Evolutionary conservation across 805 yeast species (phyloP).

Genomic region (Candida qinlingensis): DNA sequence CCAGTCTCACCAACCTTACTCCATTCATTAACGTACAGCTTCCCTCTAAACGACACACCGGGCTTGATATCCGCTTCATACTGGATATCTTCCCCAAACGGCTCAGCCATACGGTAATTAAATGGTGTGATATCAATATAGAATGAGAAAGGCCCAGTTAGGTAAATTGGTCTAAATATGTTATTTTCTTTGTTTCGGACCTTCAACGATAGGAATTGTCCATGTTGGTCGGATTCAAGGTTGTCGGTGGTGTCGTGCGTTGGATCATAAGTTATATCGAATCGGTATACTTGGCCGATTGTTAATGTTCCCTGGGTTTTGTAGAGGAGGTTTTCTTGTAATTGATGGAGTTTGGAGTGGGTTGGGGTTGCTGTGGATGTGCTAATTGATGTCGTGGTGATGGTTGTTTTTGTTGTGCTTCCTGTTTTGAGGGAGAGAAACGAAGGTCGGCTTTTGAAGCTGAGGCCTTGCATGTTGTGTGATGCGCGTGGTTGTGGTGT

Average conservation of each 20-base stretch:
- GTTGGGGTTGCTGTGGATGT: too few species aligned
- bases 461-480: too few species aligned
- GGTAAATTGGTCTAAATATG: slow-evolving; percentile 72
- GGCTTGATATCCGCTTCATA: slow-evolving; percentile 60
- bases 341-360: too few species aligned
- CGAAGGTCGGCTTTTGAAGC: too few species aligned
- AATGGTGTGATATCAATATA: slow-evolving; percentile 76
- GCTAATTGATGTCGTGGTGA: too few species aligned
- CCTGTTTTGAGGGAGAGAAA: too few species aligned
- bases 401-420: too few species aligned
- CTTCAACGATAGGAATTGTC: slow-evolving; percentile 37
- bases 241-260: neutral
- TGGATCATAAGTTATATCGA: slow-evolving; percentile 3
- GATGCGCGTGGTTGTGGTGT: too few species aligned
- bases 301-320: neutral
- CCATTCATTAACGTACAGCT: slow-evolving; percentile 43
- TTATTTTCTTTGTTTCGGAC: slow-evolving; percentile 69
- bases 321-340: neutral
- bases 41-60: slow-evolving; percentile 59
- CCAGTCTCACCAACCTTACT: slow-evolving; percentile 27
- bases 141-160: slow-evolving; percentile 84
- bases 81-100: slow-evolving; percentile 35
- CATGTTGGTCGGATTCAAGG: slow-evolving; percentile 9
- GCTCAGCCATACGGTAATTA: slow-evolving; percentile 50
- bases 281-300: slow-evolving; percentile 20